Conservation (phyloP, 345 rosid genomes). For the Eutrema heterophyllum region DNA sequence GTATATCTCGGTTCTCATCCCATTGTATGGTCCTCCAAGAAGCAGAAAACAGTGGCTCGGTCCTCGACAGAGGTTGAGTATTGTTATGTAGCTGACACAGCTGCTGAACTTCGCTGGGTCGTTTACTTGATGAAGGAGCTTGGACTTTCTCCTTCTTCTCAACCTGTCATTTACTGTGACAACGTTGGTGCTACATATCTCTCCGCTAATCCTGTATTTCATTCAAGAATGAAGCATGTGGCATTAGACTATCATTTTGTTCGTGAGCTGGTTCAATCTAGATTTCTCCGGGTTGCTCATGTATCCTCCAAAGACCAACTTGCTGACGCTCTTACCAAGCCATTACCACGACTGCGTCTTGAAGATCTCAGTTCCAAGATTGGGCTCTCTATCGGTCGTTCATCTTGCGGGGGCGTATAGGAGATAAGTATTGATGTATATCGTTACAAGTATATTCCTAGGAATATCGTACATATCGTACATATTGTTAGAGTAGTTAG, state of each 20-base stretch:
- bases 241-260: background rate
- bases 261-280: background rate
- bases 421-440: no score
- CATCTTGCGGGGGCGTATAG: background rate
- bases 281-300: no score
- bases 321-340: background rate
- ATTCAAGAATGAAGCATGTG: background rate
- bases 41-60: background rate
- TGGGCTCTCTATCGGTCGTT: background rate
- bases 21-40: background rate
- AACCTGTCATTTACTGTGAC: background rate
- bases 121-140: background rate
- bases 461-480: no score
- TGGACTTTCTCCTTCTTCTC: background rate
- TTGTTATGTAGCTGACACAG: background rate
- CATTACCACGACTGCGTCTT: background rate
- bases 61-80: background rate
- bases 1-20: background rate
- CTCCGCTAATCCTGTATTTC: background rate
- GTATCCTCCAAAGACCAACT: background rate
- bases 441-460: no score
- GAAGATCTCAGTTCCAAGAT: background rate
- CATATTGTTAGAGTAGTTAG: no score
- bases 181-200: background rate
- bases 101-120: background rate